Evolutionary conservation across 129 eudicot species (phyloP).

Genomic region (Lactuca saligna): DNA sequence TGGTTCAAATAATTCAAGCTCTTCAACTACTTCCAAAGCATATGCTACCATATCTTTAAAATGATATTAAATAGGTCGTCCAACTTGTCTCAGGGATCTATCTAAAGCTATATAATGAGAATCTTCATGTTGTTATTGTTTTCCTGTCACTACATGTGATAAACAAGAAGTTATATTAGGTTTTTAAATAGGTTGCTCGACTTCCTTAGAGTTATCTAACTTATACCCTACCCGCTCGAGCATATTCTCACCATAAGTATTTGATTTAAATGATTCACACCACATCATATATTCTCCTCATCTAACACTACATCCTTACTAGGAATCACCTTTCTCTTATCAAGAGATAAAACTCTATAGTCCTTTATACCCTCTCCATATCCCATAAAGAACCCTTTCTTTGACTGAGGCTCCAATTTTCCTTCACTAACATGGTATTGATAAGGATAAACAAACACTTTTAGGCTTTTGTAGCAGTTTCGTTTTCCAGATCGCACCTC

Average conservation of each 20-base stretch:
- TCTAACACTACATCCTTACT: neutral
- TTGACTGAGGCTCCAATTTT: slow-evolving; percentile 5
- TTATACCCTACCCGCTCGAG: no score
- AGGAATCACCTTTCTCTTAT: neutral
- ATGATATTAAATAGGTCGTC: no score
- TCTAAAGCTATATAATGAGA: no score
- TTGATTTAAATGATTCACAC: no score
- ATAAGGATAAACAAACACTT: neutral
- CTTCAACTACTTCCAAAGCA: neutral
- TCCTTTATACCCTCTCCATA: neutral
- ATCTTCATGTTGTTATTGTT: no score
- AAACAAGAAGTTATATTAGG: no score
- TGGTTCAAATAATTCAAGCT: neutral
- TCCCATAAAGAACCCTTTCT: slow-evolving; percentile 14
- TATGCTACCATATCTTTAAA: no score
- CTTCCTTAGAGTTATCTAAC: no score
- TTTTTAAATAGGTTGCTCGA: no score
- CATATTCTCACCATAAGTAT: no score
- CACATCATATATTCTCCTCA: neutral
- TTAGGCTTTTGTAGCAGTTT: neutral
- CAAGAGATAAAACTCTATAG: neutral
- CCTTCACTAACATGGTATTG: slow-evolving; percentile 15
- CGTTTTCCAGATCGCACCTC: neutral
- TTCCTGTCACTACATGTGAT: no score
- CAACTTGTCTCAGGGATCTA: no score